phyloP scores from a whole-genome alignment of 2,329 filamentous ascomycete species.

The Neonectria sp. region DNA sequence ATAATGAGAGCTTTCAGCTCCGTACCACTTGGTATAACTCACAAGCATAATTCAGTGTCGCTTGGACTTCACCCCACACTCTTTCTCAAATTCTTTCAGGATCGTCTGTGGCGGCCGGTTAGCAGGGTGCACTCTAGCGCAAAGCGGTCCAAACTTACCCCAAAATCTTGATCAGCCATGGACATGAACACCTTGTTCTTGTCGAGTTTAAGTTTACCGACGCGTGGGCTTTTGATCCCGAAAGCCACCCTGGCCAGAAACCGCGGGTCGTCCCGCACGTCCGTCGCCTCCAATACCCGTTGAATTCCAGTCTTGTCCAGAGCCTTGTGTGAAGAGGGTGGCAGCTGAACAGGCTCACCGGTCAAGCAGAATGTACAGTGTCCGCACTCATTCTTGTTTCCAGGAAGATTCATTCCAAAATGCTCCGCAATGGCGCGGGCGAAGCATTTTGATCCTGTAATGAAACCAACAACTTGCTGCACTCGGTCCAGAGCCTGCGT shows the following conservation, averaged over 20 bases:
- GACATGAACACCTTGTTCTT: conserved; percentile 64
- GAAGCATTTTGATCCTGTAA: conserved; percentile 68
- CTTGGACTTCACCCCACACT: conserved; percentile 30
- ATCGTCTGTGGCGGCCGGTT: conserved; percentile 29
- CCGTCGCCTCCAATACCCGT: conserved; percentile 59
- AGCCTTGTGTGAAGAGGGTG: conserved; percentile 54
- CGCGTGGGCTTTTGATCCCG: conserved; percentile 72
- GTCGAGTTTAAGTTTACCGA: conserved; percentile 63
- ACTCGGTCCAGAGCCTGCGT: conserved; percentile 65
- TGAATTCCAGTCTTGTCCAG: conserved; percentile 59
- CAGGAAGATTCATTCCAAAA: conserved; percentile 69
- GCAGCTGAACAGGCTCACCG: conserved; percentile 55
- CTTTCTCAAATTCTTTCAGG: conserved; percentile 42
- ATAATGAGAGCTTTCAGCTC: background rate
- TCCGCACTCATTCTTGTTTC: conserved; percentile 62
- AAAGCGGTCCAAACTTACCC: conserved; percentile 49
- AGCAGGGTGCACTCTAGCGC: background rate
- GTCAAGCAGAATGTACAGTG: conserved; percentile 64
- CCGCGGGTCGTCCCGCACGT: conserved; percentile 69
- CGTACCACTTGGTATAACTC: background rate
- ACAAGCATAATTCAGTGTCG: background rate
- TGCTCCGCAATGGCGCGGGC: conserved; percentile 67
- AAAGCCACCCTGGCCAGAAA: conserved; percentile 74
- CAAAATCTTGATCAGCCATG: conserved; percentile 69
- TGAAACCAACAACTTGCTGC: conserved; percentile 65